Conservation (phyloP, 305 asterid genomes). For the Rubia occidens region DNA sequence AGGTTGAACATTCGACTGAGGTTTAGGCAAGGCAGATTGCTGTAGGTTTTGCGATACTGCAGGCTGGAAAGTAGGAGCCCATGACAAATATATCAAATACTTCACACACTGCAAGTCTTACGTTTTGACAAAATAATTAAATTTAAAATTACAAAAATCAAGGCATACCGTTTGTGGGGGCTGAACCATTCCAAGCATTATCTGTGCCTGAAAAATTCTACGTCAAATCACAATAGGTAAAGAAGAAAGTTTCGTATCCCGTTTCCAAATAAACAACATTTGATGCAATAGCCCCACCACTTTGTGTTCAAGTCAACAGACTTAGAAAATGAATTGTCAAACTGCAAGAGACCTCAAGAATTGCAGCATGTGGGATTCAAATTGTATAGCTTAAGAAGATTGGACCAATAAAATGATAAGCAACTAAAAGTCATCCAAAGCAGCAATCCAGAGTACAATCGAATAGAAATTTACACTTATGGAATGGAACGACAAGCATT, state of each 20-base stretch:
- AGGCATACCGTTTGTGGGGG: slow-evolving; percentile 60
- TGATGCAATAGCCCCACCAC: neutral
- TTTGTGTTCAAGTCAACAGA: slow-evolving; percentile 2
- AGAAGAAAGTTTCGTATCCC: slow-evolving; percentile 6
- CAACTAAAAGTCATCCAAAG: neutral
- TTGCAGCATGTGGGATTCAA: slow-evolving; percentile 1
- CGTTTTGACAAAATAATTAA: slow-evolving; percentile 9
- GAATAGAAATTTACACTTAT: too few species aligned
- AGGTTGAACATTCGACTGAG: slow-evolving; percentile 45
- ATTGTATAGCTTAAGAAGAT: neutral
- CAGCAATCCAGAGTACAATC: neutral
- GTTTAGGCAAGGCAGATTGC: slow-evolving; percentile 39
- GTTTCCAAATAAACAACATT: neutral
- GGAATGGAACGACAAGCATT: too few species aligned
- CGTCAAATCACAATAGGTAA: slow-evolving; percentile 17
- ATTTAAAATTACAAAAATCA: slow-evolving; percentile 16
- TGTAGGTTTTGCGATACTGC: slow-evolving; percentile 46
- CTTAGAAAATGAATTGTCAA: neutral
- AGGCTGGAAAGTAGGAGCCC: slow-evolving; percentile 48
- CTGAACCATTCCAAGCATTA: slow-evolving; percentile 96
- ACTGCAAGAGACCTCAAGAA: neutral
- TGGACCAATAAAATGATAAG: neutral
- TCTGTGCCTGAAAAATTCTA: slow-evolving; percentile 56
- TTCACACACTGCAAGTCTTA: slow-evolving; percentile 12
- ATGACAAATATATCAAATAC: slow-evolving; percentile 20